Conservation (phyloP, 352 stramenopile species). For the Pythium dissotocum region DNA sequence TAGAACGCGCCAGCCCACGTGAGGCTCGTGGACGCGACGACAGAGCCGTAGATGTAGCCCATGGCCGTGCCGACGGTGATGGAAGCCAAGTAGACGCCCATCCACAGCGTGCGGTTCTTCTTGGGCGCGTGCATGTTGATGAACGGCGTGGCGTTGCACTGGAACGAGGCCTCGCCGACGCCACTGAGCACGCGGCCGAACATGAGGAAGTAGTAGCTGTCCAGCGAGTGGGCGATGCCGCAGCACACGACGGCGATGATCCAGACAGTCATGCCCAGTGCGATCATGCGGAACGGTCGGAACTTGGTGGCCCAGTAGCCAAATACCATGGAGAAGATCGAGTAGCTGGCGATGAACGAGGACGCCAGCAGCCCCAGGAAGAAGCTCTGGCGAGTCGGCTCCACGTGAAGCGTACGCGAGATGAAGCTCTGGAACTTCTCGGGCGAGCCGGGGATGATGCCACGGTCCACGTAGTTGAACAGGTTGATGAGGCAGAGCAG, state of each 20-base stretch:
- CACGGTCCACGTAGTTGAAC: slow-evolving; percentile 94
- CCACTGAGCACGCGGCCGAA: slow-evolving; percentile 86
- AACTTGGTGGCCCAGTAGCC: slow-evolving; percentile 88
- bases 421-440: slow-evolving; percentile 94
- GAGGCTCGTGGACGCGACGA: slow-evolving; percentile 52
- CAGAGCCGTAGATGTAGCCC: slow-evolving; percentile 90
- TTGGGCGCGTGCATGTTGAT: slow-evolving; percentile 89
- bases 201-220: slow-evolving; percentile 91
- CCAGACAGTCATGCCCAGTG: slow-evolving; percentile 89
- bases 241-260: slow-evolving; percentile 87
- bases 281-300: slow-evolving; percentile 91
- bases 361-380: slow-evolving; percentile 90
- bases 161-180: slow-evolving; percentile 91
- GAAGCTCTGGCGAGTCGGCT: slow-evolving; percentile 60
- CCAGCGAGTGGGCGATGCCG: slow-evolving; percentile 64
- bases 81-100: slow-evolving; percentile 92
- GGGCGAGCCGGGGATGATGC: slow-evolving; percentile 93
- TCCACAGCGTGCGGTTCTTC: slow-evolving; percentile 76
- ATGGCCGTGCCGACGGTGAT: slow-evolving; percentile 91
- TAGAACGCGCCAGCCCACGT: slow-evolving; percentile 88
- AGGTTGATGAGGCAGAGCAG: slow-evolving; percentile 91
- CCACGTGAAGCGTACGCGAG: slow-evolving; percentile 63
- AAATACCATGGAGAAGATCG: slow-evolving; percentile 89
- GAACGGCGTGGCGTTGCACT: slow-evolving; percentile 92
- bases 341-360: slow-evolving; percentile 95